Conservation (phyloP, 768 basidiomycete genomes). For the Termitomyces sp. region DNA sequence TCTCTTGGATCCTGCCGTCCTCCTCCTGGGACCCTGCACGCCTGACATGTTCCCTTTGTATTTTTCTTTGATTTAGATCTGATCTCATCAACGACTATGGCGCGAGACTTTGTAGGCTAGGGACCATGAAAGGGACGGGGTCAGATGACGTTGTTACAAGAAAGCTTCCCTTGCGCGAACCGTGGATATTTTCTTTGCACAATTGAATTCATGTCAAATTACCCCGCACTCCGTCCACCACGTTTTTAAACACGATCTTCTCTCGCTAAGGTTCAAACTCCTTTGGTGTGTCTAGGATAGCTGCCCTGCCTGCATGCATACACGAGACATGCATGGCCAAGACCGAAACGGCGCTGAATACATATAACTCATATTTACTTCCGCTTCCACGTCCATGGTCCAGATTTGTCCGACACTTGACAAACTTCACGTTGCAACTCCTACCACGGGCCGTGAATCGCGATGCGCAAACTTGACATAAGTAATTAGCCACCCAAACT, state of each 20-base stretch:
- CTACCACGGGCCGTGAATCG: background rate
- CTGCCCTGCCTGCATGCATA: background rate
- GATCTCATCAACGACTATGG: background rate
- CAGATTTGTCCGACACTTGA: background rate
- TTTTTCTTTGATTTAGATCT: background rate
- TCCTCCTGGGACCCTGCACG: background rate
- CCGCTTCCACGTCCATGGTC: background rate
- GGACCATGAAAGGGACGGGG: background rate
- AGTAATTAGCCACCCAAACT: background rate
- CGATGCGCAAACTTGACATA: background rate
- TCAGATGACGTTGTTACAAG: background rate
- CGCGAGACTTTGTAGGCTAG: background rate
- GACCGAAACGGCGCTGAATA: background rate
- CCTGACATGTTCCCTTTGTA: background rate
- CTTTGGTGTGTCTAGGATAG: background rate
- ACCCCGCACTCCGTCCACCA: conserved; percentile 1
- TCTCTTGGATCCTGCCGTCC: background rate
- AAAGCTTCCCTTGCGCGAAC: background rate
- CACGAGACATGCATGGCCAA: conserved; percentile 4
- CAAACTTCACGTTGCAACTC: background rate
- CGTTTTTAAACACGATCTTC: background rate
- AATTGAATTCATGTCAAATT: conserved; percentile 2
- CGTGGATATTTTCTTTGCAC: background rate
- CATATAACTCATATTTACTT: background rate
- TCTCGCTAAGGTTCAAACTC: background rate